phyloP scores from a whole-genome alignment of 2,329 filamentous ascomycete genomes.

The Scedosporium boydii region DNA sequence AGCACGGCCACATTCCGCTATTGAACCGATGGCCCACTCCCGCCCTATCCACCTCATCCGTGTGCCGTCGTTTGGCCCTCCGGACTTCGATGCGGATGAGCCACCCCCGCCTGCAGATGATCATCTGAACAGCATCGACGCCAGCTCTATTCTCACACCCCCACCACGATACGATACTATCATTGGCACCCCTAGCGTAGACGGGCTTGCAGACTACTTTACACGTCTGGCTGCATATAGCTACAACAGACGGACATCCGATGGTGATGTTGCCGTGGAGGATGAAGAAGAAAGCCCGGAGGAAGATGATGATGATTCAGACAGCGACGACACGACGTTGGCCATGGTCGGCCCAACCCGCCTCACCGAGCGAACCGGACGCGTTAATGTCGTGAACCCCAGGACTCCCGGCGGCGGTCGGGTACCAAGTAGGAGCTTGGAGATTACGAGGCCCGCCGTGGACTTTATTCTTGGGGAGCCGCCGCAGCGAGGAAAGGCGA shows the following conservation, averaged over 20 bases:
- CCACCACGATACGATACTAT: slow-evolving; percentile 79
- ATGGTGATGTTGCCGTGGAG: not conserved
- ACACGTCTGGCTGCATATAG: slow-evolving; percentile 67
- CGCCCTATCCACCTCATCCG: slow-evolving; percentile 80
- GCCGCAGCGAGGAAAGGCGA: slow-evolving; percentile 2
- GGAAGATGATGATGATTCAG: slow-evolving; percentile 27
- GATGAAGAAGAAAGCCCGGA: not conserved
- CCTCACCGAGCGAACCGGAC: slow-evolving; percentile 39
- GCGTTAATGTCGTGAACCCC: slow-evolving; percentile 49
- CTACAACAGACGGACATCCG: slow-evolving; percentile 15
- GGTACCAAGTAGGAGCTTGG: slow-evolving; percentile 47
- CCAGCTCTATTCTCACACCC: slow-evolving; percentile 52
- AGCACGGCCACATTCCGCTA: slow-evolving; percentile 1
- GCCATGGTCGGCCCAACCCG: slow-evolving; percentile 33
- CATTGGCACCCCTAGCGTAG: slow-evolving; percentile 56
- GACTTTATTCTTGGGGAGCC: slow-evolving; percentile 20
- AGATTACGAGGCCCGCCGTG: slow-evolving; percentile 36
- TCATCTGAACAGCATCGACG: slow-evolving; percentile 12
- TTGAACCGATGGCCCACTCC: slow-evolving; percentile 24
- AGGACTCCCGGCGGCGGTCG: slow-evolving; percentile 42
- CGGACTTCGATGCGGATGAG: slow-evolving; percentile 73
- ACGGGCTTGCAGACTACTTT: slow-evolving; percentile 80
- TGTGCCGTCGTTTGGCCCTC: slow-evolving; percentile 78
- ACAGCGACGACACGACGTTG: slow-evolving; percentile 12
- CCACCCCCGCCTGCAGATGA: slow-evolving; percentile 37